Evolutionary conservation across 2,329 filamentous ascomycete species (phyloP), one percentile per base, ranked within the genome.

Genomic region (Apiospora koreana): DNA sequence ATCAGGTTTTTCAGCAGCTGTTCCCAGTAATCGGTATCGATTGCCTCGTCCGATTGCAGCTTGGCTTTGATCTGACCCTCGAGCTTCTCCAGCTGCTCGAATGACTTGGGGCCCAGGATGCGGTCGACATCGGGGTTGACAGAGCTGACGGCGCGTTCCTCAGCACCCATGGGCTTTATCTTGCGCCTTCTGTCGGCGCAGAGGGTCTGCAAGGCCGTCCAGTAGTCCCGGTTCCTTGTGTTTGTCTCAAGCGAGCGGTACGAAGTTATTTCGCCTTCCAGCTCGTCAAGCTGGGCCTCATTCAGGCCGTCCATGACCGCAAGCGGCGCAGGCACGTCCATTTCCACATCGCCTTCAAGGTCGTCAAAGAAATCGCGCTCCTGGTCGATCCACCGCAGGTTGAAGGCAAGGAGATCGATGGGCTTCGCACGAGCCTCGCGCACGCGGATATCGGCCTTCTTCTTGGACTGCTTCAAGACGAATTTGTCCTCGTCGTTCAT

Each of bases 1-100:
- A 93, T 86, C 73, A 99, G 84, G 78, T 92, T 97, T 74, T 91
- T 91, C 72, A 99, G 85, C 21, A 99, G 86, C 79, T 97, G 94
- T 79, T 97, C 94, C 96, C 96, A 99, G 80, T 98, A 99, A 81
- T 99, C 96, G 2, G 93, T 94, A 80, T 99, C 96, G 74, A 99
- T 95, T 48, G 93, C 91, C 78, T 98, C 95, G 78, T 97, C 92
- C 9, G 94, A 97, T 68, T 91, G 87, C 65, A 99, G 84, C 83
- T 99, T 99, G 21, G 87, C 85, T 79, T 90, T 91, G 80, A 99
- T 96, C 83, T 98, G 95, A 73, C 86, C 89, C 81, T 99, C 95
- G 66, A 99, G 85, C 23, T 88, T 88, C 78, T 95, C 92, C n/a
- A 99, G 86, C 80, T 98, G 93, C 76, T 94, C 92, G 76, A 94